Evolutionary conservation across 257 asterid genomes (phyloP), one percentile per base, ranked within the genome.

Genomic region (Solanum infundibuliforme): DNA sequence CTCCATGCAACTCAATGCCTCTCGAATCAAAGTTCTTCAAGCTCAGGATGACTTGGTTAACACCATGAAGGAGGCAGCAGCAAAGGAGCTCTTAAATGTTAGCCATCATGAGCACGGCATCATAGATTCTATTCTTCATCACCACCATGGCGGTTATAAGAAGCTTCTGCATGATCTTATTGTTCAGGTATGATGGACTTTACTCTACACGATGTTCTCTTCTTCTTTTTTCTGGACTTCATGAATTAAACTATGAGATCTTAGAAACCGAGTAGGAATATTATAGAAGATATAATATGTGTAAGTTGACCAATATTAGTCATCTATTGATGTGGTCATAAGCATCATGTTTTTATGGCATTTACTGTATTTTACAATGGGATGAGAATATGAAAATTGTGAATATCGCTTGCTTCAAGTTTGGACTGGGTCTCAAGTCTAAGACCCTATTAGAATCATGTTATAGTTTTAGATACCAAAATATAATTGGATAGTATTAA

Each of bases 1-100:
- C 91, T 95, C 98, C 4, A 94, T 95, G 98, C 98, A 95, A 85
- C 94, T 95, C 89, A 95, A 95, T 91, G 95, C 96, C 87, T 95
- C 98, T 72, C 96, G 98, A 71, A 90, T 95, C 91, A 92, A 94
- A 90, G 98, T 95, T 87, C 98, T 94, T 88, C 98, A 95, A 92
- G 96, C 97, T 62, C 98, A 94, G 88, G 98, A 95, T 91, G 98
- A 95, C 92, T 87, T 95, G 92, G 92, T 95, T 86, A 92, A 87
- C 88, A 72, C 92, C 89, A 92, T 94, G 98, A 94, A 91, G 91
- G 98, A 94, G 8, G 87, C 91, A 35, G 98, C 94, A 72, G 86
- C 94, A 0, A 95, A 92, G 92, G 98, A 95, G 88, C 94, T 95
- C 89, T 87, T 92, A 90, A 60, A 75, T 34, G 92, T 94, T 87